Conservation (phyloP, 2,329 filamentous ascomycete genomes). For the Xylariaceae sp. region DNA sequence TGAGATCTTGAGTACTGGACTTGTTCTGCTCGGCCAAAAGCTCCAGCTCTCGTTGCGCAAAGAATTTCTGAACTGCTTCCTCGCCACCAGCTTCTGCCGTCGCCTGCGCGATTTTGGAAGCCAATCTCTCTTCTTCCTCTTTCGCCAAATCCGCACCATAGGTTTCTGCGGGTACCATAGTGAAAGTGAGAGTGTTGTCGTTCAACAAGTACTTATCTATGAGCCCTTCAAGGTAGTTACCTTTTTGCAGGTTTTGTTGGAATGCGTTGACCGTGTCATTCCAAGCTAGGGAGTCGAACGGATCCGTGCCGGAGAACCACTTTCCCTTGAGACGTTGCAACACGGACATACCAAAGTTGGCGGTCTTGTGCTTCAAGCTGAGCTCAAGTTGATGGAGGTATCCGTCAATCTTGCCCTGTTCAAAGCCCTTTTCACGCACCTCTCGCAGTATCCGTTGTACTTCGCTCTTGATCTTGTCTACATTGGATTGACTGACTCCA, state of each 20-base stretch:
- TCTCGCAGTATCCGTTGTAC: conserved; percentile 69
- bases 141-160: conserved; percentile 69
- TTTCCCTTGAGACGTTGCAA: conserved; percentile 82
- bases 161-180: conserved; percentile 78
- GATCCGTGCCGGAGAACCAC: conserved; percentile 95
- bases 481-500: conserved; percentile 77
- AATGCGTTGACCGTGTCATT: conserved; percentile 83
- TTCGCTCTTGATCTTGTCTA: conserved; percentile 68
- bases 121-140: conserved; percentile 73
- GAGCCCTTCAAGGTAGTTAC: conserved; percentile 75
- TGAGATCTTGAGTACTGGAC: conserved; percentile 76
- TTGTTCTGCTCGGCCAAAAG: conserved; percentile 78
- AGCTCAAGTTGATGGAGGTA: conserved; percentile 91
- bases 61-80: conserved; percentile 62
- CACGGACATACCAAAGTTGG: conserved; percentile 86
- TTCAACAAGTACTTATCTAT: conserved; percentile 88
- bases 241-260: conserved; percentile 63
- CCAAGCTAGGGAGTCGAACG: conserved; percentile 87
- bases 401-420: conserved; percentile 84
- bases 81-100: conserved; percentile 64
- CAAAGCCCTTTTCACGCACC: conserved; percentile 71
- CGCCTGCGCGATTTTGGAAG: conserved; percentile 65
- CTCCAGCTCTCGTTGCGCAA: conserved; percentile 73
- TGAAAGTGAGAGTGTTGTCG: conserved; percentile 83
- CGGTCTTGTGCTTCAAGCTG: conserved; percentile 91